Percentiles rank a stretch among this genome's conserved stretches.
Evolutionary conservation across 108 stramenopile genomes (phyloP).

Genomic region (Phaeodactylum tricornutum): DNA sequence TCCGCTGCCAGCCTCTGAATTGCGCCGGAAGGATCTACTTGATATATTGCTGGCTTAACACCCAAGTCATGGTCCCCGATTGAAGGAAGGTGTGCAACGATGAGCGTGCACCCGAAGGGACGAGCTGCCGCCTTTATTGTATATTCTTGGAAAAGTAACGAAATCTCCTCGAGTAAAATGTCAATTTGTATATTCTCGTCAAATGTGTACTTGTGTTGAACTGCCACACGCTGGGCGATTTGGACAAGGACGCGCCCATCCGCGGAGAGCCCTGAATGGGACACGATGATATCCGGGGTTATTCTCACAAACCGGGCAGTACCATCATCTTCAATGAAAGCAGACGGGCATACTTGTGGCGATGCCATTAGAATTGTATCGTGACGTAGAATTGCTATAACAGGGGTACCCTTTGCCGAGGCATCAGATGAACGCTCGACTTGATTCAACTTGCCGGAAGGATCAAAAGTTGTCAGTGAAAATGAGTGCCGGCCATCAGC

Average conservation of each 20-base stretch:
- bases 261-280: conserved; percentile 64
- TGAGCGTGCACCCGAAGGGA: conserved; percentile 62
- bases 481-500: conserved; percentile 82
- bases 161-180: conserved; percentile 51
- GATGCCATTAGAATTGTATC: conserved; percentile 22
- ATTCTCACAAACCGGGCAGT: conserved; percentile 51
- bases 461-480: conserved; percentile 92
- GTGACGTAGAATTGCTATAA: conserved; percentile 40
- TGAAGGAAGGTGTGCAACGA: conserved; percentile 40
- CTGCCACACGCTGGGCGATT: conserved; percentile 47
- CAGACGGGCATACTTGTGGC: conserved; percentile 44
- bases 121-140: conserved; percentile 68
- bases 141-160: conserved; percentile 60
- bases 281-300: conserved; percentile 34
- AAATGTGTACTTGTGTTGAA: conserved; percentile 64
- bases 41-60: conserved; percentile 26
- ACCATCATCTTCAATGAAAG: conserved; percentile 63
- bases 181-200: conserved; percentile 49
- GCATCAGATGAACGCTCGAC: conserved; percentile 85
- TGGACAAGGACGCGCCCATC: conserved; percentile 66
- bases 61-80: neutral
- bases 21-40: conserved; percentile 66
- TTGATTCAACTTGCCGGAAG: conserved; percentile 85
- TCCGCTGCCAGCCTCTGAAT: neutral
- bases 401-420: conserved; percentile 51